Percentiles rank a stretch among this genome's conserved stretches.
Conservation (phyloP, 495 filamentous ascomycete species). For the Terfezia boudieri region DNA sequence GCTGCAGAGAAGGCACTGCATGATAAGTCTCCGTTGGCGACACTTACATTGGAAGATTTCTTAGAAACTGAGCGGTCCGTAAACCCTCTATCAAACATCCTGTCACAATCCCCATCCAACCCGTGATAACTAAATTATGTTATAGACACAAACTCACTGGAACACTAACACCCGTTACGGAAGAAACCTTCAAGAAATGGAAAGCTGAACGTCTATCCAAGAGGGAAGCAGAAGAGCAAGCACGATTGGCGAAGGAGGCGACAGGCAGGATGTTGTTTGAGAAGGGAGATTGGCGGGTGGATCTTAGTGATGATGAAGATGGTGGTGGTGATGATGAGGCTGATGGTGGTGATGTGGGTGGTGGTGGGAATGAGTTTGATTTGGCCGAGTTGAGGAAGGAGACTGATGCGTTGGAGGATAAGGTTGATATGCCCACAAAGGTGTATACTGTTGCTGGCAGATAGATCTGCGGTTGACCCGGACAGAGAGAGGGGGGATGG, state of each 20-base stretch:
- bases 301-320: conserved; percentile 39
- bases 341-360: conserved; percentile 29
- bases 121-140: not conserved
- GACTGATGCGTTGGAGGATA: conserved; percentile 38
- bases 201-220: conserved; percentile 86
- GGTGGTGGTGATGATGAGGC: conserved; percentile 34
- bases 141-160: conserved; percentile 49
- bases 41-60: conserved; percentile 91
- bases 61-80: conserved; percentile 71
- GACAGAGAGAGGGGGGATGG: too few species aligned
- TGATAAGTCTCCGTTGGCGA: conserved; percentile 89
- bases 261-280: conserved; percentile 91
- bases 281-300: conserved; percentile 70
- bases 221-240: conserved; percentile 80
- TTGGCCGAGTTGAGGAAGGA: conserved; percentile 50
- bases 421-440: conserved; percentile 13
- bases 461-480: too few species aligned
- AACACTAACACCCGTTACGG: conserved; percentile 73
- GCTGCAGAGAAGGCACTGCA: conserved; percentile 90
- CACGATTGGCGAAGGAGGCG: conserved; percentile 72
- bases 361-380: conserved; percentile 40
- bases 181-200: conserved; percentile 82
- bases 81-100: not conserved
- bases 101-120: not conserved
- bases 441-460: not conserved